phyloP scores from a whole-genome alignment of 768 basidiomycete species.

The Panaeolus papilionaceus region DNA sequence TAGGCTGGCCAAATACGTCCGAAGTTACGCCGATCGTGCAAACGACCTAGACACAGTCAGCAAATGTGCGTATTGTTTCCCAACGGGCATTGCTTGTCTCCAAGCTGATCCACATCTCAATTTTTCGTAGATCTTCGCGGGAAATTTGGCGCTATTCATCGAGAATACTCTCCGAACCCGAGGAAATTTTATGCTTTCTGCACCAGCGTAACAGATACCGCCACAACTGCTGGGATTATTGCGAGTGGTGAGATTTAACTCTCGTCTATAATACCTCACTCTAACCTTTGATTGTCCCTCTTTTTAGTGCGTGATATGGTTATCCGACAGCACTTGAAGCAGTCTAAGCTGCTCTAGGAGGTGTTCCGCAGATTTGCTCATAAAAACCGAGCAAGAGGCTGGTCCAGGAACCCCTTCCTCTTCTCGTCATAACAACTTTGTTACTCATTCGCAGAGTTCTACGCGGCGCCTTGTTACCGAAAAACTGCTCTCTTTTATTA shows the following conservation, averaged over 20 bases:
- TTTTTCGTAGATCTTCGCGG: constrained; percentile 60
- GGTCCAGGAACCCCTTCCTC: not conserved
- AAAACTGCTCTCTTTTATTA: not conserved
- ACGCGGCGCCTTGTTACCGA: constrained; percentile 1
- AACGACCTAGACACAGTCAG: constrained; percentile 75
- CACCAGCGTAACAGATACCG: constrained; percentile 78
- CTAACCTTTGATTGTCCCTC: constrained; percentile 26
- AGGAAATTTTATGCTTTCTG: constrained; percentile 82
- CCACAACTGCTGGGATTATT: constrained; percentile 77
- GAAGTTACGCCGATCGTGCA: constrained; percentile 72
- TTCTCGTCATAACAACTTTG: not conserved
- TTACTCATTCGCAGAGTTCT: not conserved
- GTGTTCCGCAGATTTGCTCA: constrained; percentile 15
- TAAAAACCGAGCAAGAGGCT: not conserved
- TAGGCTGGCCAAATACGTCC: constrained; percentile 70
- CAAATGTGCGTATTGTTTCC: constrained; percentile 59
- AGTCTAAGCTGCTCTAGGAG: constrained; percentile 65
- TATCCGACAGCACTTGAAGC: constrained; percentile 76
- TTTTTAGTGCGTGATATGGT: constrained; percentile 80
- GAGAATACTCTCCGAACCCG: constrained; percentile 76
- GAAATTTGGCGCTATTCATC: constrained; percentile 78
- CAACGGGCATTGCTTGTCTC: not conserved
- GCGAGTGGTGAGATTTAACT: constrained; percentile 63
- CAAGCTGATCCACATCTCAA: not conserved
- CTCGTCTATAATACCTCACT: constrained; percentile 18